Evolutionary conservation across 306 rosid species (phyloP), one percentile per base, ranked within the genome.

Genomic region (Macrotyloma uniflorum): DNA sequence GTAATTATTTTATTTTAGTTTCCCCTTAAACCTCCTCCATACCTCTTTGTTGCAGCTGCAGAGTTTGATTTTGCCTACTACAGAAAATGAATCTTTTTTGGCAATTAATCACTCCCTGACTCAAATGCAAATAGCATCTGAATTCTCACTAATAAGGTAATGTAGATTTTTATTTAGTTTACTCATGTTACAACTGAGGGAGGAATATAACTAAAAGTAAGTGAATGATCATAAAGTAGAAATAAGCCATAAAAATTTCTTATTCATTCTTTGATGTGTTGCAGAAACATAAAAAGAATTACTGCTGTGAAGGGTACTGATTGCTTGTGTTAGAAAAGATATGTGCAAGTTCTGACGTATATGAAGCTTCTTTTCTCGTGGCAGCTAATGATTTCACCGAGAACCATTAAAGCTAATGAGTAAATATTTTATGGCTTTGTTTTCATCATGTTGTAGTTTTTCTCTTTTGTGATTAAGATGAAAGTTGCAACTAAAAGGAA

Each of bases 281-380:
- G 63, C 82, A 75, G 83, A 68, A 83, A n/a, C 77, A 82, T 59
- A 38, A 83, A 81, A 77, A 80, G 82, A 72, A 80, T 68, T 65
- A 53, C 73, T 66, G 83, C 82, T 77, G 84, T 85, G 89, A 83
- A 77, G 84, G 87, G 66, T 71, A 83, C 88, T 84, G 81, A 86
- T 71, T 82, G 79, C 85, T 19, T 24, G 78, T 79, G 85, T 51
- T 74, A 70, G 62, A 77, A 77, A 82, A 75, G 81, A 74, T 49
- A 43, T 24, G 83, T 46, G 79, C 83, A 83, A 78, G 54, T 67
- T 74, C 77, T 73, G 87, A 80, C 57, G 83, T 78, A 82, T 81
- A 57, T 77, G 88, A 83, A 78, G 79, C 46, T 81, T 78, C 77
- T 70, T 79, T 77, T 71, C 28, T 71, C 82, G 70, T 74, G 71